Evolutionary conservation across 2,329 filamentous ascomycete species (phyloP).

Genomic region (Parastagonospora avenae): DNA sequence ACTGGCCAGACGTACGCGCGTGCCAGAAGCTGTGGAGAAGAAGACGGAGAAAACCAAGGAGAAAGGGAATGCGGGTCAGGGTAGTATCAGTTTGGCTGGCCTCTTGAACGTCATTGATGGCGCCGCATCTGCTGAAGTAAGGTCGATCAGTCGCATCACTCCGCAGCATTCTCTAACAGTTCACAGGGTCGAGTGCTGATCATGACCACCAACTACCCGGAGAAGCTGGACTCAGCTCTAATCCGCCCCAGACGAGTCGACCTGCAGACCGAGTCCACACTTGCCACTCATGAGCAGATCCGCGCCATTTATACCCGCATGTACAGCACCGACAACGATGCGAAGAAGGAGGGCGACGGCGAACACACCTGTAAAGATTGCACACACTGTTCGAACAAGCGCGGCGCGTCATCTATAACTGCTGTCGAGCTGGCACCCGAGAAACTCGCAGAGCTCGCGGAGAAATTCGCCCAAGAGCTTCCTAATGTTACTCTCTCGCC

Average conservation of each 20-base stretch:
- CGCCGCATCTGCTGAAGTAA: conserved; percentile 71
- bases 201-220: conserved; percentile 81
- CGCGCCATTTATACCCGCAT: conserved; percentile 51
- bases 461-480: conserved; percentile 52
- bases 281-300: conserved; percentile 49
- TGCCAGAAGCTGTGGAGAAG: neutral
- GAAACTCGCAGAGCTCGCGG: conserved; percentile 49
- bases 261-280: conserved; percentile 65
- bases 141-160: neutral
- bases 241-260: conserved; percentile 76
- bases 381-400: neutral
- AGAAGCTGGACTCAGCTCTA: conserved; percentile 74
- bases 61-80: conserved; percentile 14
- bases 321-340: conserved; percentile 16
- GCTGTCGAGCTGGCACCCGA: conserved; percentile 16
- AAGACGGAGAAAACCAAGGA: conserved; percentile 3
- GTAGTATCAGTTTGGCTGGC: conserved; percentile 74
- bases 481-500: conserved; percentile 57
- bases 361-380: neutral
- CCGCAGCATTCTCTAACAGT: neutral
- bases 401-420: conserved; percentile 5
- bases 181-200: conserved; percentile 70
- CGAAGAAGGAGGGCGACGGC: neutral
- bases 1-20: neutral
- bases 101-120: conserved; percentile 85